Conservation (phyloP, 1,139 yeast species). For the Lodderomyces jiufengensis region DNA sequence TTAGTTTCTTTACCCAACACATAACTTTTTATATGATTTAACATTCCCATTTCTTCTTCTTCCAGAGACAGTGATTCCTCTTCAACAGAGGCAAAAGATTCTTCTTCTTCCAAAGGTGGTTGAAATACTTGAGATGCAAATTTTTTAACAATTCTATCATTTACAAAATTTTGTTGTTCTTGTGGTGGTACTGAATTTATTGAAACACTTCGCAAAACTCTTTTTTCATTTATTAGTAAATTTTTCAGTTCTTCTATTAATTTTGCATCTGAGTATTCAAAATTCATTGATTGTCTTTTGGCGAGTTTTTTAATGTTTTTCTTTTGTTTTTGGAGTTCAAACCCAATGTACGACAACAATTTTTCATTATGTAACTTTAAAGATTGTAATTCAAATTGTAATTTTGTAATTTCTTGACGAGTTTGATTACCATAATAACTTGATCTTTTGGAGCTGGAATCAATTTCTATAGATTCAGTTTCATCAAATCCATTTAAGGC, state of each 20-base stretch:
- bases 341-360: constrained; percentile 54
- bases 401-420: constrained; percentile 48
- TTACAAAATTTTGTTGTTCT: constrained; percentile 1
- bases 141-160: constrained; percentile 24
- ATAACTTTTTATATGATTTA: constrained; percentile 34
- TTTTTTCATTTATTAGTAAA: constrained; percentile 40
- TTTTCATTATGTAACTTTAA: constrained; percentile 55
- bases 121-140: constrained; percentile 36
- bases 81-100: no score
- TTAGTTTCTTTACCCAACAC: constrained; percentile 27
- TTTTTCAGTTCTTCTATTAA: constrained; percentile 45
- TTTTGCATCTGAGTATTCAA: constrained; percentile 55
- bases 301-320: constrained; percentile 40
- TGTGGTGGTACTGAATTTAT: constrained; percentile 31
- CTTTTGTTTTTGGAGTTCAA: constrained; percentile 50
- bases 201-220: constrained; percentile 44
- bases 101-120: constrained; percentile 14
- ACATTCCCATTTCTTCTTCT: constrained; percentile 26
- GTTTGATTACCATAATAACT: constrained; percentile 30
- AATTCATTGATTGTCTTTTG: constrained; percentile 31
- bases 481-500: constrained; percentile 14
- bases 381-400: constrained; percentile 53
- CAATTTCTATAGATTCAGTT: constrained; percentile 8
- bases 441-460: constrained; percentile 34
- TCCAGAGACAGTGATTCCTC: constrained; percentile 11